These are phyloP conservation scores for Akanthomyces lecanii DNA, from an alignment of 2,329 filamentous ascomycete species.

Conservation along the genomic window DNA sequence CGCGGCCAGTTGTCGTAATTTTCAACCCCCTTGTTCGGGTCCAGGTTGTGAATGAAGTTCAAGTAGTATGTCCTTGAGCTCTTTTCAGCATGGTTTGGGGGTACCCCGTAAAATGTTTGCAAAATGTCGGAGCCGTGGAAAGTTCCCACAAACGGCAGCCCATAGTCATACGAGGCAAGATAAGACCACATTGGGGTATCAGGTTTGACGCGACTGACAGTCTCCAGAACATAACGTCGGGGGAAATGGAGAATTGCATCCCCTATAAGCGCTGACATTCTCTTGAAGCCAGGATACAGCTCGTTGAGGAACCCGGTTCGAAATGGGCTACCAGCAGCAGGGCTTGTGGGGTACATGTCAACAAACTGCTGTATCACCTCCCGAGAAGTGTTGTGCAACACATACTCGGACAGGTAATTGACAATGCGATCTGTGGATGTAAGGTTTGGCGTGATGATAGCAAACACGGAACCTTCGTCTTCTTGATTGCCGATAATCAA, in stretches of 20 bases:
- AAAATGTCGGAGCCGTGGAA: constrained; percentile 55
- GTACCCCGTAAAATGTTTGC: constrained; percentile 62
- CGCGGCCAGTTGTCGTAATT: constrained; percentile 34
- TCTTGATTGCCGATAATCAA: constrained; percentile 3
- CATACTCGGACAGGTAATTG: neutral
- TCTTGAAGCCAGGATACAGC: constrained; percentile 59
- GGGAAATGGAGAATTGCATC: constrained; percentile 72
- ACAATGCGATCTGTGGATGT: neutral
- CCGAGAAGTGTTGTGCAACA: neutral
- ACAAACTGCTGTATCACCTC: neutral
- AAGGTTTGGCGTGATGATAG: neutral
- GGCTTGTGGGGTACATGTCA: neutral
- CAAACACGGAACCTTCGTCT: constrained; percentile 7
- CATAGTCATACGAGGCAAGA: constrained; percentile 66
- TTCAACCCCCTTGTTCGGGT: constrained; percentile 59
- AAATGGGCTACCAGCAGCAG: neutral
- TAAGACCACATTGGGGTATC: constrained; percentile 68
- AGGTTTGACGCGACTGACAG: constrained; percentile 44
- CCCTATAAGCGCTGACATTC: constrained; percentile 68
- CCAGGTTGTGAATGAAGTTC: constrained; percentile 64
- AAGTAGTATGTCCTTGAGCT: constrained; percentile 66
- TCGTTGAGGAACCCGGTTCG: neutral
- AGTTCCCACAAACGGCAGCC: constrained; percentile 55
- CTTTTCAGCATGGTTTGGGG: constrained; percentile 57
- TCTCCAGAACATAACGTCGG: constrained; percentile 62